Evolutionary conservation across 306 rosid species (phyloP), one percentile per base, ranked within the genome.

Genomic region (Mimosa pudica): DNA sequence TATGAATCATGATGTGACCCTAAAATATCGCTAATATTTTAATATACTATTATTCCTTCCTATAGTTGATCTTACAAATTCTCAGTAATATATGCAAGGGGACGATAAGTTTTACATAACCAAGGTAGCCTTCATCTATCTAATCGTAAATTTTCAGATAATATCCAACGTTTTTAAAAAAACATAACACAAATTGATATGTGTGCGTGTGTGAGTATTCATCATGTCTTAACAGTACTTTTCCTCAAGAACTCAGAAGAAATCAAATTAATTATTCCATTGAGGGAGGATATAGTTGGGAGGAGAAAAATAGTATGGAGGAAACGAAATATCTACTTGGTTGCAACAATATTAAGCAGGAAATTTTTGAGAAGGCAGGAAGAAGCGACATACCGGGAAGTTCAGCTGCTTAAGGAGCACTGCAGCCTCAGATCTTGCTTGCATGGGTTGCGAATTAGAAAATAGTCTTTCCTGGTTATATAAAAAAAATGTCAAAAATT

Each of bases 401-500:
- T 95, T 83, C 86, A 95, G 84, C 82, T 84, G 90, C 90, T 92
- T 93, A 80, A 93, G 95, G 79, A 90, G 98, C 76, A 90, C 87
- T 62, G 94, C 97, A 86, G 96, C 97, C 87, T 95, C 98, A n/a
- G 98, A 97, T 88, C 98, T 92, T 68, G 85, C 87, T 83, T 95
- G 94, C 24, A 89, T 82, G 79, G 98, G 90, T 86, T 95, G 98
- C 61, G 89, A 87, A 82, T 95, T 97, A 42, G 96, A 91, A 83
- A 91, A 90, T 57, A 95, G 80, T 84, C 90, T 95, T 68, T 80
- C 97, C 98, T 92, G 79, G 18, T 70, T 57, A 73, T 76, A 69
- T 78, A 64, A 48, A 48, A 70, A 76, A 82, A 81, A 76, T 36
- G 62, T 65, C 54, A 78, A 45, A 77, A 75, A 71, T 82, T 72